phyloP scores from a whole-genome alignment of 768 basidiomycete genomes.

The Rhodotorula babjevae region DNA sequence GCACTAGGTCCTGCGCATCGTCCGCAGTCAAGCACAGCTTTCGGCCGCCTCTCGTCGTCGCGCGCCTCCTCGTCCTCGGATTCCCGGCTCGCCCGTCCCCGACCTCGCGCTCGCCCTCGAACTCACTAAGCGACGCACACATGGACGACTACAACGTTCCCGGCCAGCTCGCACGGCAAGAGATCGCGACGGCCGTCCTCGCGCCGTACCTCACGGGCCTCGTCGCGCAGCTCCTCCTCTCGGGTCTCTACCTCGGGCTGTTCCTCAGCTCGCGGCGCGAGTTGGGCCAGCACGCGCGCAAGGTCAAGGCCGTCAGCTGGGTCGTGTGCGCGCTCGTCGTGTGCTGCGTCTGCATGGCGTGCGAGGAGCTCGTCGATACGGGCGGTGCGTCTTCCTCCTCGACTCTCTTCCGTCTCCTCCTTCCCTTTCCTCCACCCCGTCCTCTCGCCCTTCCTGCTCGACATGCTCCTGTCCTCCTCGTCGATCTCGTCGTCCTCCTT shows the following conservation, averaged over 20 bases:
- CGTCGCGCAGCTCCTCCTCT: constrained; percentile 1
- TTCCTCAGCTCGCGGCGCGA: background rate
- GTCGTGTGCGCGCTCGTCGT: constrained; percentile 4
- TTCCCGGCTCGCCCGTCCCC: no score
- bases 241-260: constrained; percentile 3
- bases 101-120: no score
- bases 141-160: background rate
- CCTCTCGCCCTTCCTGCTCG: background rate
- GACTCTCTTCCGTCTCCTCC: background rate
- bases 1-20: no score
- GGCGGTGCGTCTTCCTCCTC: background rate
- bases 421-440: background rate
- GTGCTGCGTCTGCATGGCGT: background rate
- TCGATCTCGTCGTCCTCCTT: no score
- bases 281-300: background rate
- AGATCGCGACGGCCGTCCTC: constrained; percentile 2
- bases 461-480: no score
- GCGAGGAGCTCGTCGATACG: constrained; percentile 11
- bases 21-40: no score
- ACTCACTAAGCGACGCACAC: no score
- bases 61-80: no score
- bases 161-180: background rate
- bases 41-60: no score
- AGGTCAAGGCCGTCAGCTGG: constrained; percentile 9
- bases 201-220: background rate